Conservation (phyloP, 805 yeast genomes). For the Brettanomyces custersianus region DNA sequence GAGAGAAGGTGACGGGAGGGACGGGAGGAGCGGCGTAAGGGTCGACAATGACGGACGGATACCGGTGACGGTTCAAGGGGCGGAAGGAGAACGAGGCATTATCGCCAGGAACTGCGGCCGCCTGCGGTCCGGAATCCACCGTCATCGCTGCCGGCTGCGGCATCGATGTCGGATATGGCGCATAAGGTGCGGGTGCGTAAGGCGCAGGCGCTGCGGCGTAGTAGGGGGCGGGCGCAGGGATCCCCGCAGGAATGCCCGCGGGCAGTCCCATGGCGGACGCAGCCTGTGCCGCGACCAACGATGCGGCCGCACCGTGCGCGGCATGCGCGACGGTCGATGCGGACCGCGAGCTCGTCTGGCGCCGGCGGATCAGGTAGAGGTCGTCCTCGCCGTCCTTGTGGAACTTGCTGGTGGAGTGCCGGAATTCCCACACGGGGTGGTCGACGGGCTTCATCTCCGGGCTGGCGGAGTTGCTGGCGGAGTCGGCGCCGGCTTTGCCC, state of each 20-base stretch:
- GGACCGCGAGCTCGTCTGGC: conserved; percentile 23
- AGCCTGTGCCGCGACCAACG: conserved; percentile 4
- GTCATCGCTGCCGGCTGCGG: background rate
- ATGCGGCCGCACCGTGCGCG: conserved; percentile 7
- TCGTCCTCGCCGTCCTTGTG: conserved; percentile 37
- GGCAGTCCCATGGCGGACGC: background rate
- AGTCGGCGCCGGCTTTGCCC: conserved; percentile 40
- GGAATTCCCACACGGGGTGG: conserved; percentile 46
- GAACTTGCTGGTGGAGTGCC: conserved; percentile 43
- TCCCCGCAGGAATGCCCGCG: background rate
- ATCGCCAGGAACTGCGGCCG: background rate
- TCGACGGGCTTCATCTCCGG: conserved; percentile 16
- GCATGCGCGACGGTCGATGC: background rate
- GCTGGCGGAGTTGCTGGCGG: conserved; percentile 6
- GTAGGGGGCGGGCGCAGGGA: background rate
- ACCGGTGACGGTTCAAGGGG: conserved; percentile 28
- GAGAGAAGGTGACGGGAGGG: conserved; percentile 5
- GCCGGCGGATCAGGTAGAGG: conserved; percentile 37
- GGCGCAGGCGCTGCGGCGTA: background rate
- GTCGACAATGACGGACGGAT: conserved; percentile 40
- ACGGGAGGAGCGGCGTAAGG: conserved; percentile 38
- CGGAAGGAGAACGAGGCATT: conserved; percentile 14
- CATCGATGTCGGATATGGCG: background rate
- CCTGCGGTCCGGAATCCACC: background rate
- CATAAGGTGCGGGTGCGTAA: background rate